Conservation (phyloP, 164 flowering plant species). For the Pachysandra terminalis region DNA sequence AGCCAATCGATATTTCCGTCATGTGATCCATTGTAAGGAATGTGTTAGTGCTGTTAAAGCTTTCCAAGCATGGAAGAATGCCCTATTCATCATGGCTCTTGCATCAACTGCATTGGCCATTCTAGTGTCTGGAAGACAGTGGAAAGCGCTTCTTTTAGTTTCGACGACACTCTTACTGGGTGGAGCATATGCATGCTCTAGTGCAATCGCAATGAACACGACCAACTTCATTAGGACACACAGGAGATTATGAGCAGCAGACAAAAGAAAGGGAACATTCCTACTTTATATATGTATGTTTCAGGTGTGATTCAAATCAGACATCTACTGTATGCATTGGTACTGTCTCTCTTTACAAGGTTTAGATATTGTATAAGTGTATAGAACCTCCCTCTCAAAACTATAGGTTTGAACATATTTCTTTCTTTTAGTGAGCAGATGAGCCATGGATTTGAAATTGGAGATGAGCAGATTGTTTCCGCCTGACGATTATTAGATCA, state of each 20-base stretch:
- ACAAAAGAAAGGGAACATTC: neutral
- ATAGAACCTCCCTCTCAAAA: neutral
- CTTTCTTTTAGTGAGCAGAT: no score
- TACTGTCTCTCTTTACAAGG: no score
- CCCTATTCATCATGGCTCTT: slow-evolving; percentile 43
- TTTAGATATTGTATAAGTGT: neutral
- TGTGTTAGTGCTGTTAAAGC: slow-evolving; percentile 57
- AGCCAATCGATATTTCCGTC: slow-evolving; percentile 78
- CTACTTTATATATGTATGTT: no score
- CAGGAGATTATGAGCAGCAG: slow-evolving; percentile 58
- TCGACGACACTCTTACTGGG: slow-evolving; percentile 47
- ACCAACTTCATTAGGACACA: slow-evolving; percentile 85
- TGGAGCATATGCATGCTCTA: slow-evolving; percentile 59
- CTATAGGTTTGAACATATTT: neutral
- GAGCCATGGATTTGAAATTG: no score
- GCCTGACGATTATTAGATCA: no score
- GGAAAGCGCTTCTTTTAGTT: slow-evolving; percentile 63
- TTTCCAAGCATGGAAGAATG: slow-evolving; percentile 66
- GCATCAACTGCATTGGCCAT: slow-evolving; percentile 59
- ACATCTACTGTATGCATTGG: neutral
- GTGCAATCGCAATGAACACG: slow-evolving; percentile 67
- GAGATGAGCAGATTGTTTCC: no score
- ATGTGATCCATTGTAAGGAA: slow-evolving; percentile 82
- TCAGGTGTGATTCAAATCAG: neutral
- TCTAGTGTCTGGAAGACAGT: slow-evolving; percentile 68